Evolutionary conservation across 768 basidiomycete genomes (phyloP), one percentile per base, ranked within the genome.

Genomic region (Tylopilus intermedius): DNA sequence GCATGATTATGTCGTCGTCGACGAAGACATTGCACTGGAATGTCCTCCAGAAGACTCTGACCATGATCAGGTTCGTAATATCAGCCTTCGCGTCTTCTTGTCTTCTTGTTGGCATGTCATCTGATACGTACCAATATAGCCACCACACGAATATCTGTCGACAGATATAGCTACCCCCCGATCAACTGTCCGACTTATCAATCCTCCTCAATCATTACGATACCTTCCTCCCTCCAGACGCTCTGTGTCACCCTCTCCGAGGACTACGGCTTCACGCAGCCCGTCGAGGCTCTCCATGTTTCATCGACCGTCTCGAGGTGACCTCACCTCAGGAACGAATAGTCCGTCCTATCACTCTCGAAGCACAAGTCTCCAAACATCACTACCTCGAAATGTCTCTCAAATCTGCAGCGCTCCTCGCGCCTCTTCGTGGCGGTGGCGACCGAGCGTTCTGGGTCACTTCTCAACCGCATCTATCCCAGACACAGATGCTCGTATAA

Each of bases 391-490:
- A 45, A 30, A 50, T 45, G 35, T 41, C 18, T 18, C 18, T 9
- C 51, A 47, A 29, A 48, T 44, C 18, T 50, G 50, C 6, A 55
- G 46, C 29, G 26, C 29, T 26, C 58, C 58, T 29, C 59, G 53
- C 21, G 13, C 40, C 43, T 60, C 64, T 27, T 63, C 69, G 10
- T 73, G 79, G 46, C 78, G 71, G 67, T 83, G 80, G 79, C 76
- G 82, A n/a, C 83, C 86, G 10, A 81, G 77, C 56, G 78, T 88
- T 22, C 67, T 86, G 22, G 82, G 80, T 6, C 80, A 86, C 58
- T 87, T 87, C 61, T 71, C 77, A 27, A 75, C 79, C 50, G 60
- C 75, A 48, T 75, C 80, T 47, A 63, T 71, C 29, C 71, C 78
- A 40, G 77, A 75, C 60, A 58, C 71, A 41, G 77, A 75, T 62